Conservation (phyloP, 306 rosid genomes). For the Dalbergia cochinchinensis region DNA sequence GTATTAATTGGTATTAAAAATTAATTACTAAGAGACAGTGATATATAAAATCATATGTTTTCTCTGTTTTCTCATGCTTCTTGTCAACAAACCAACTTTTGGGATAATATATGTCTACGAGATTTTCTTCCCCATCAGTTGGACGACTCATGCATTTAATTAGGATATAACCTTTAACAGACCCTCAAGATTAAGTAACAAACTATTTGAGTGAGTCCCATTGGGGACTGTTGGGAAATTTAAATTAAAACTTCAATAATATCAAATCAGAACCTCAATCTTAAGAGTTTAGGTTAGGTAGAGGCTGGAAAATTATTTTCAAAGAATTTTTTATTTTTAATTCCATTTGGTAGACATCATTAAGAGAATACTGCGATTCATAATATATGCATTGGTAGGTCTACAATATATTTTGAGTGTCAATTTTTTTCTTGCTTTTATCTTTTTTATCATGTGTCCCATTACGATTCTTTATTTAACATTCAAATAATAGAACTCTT, state of each 20-base stretch:
- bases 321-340: too few relatives aligned
- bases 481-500: too few relatives aligned
- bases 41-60: background rate
- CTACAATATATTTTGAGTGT: too few relatives aligned
- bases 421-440: too few relatives aligned
- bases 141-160: background rate
- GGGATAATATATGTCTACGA: background rate
- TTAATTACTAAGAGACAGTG: too few relatives aligned
- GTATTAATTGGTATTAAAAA: background rate
- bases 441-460: too few relatives aligned
- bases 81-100: background rate
- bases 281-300: background rate
- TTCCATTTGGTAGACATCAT: too few relatives aligned
- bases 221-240: background rate
- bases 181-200: background rate
- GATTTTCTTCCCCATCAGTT: background rate
- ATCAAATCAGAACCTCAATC: background rate
- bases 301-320: background rate
- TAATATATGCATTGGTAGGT: too few relatives aligned
- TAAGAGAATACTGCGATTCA: too few relatives aligned
- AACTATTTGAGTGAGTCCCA: background rate
- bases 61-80: background rate
- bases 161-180: background rate
- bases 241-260: background rate
- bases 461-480: too few relatives aligned